Evolutionary conservation across 192 early-diverging fungal genomes (phyloP), one percentile per base, ranked within the genome.

Genomic region (Allomyces macrogynus): DNA sequence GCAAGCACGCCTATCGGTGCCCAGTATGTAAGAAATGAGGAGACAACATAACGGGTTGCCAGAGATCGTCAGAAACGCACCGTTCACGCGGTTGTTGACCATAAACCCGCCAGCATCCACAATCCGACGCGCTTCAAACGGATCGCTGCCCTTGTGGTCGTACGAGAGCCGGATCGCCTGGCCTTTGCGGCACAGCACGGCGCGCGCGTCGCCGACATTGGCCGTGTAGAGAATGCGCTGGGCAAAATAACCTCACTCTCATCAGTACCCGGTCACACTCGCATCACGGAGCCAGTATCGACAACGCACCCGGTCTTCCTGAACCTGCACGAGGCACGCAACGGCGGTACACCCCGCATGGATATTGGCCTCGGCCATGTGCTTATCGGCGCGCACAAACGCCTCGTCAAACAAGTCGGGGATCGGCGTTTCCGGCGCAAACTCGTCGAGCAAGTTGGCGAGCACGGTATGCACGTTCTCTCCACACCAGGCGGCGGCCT

Each of bases 11-110:
- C 86, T 87, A 61, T 57, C 3, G 10, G 66, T 12, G 20, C 61
- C 25, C 43, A 64, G 9, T 40, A 60, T 54, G 26, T 40, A 57
- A 24, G 14, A 22, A 24, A 42, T 49, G 42, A 23, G 54, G 63
- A 18, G 22, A 62, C n/a, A n/a, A n/a, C n/a, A n/a, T n/a, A n/a
- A n/a, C n/a, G n/a, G n/a, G n/a, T n/a, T n/a, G n/a, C n/a, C n/a
- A 65, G 23, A 23, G 25, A 12, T 23, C 10, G 32, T 23, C 9
- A n/a, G 40, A 23, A 20, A 5, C 60, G 49, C 66, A 90, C 90
- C 93, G 74, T 97, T 99, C 24, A 99, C 95, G 10, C 95, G 85
- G 66, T 92, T 90, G 72, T 99, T 99, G 80, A 99, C 89, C 23
- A 99, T 84, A 73, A 95, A 97, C 16, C 95, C 95, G 32, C 95